Percentiles rank a stretch among this genome's conserved stretches.
Conservation (phyloP, 2,329 filamentous ascomycete species). For the Orbilia brochopaga region DNA sequence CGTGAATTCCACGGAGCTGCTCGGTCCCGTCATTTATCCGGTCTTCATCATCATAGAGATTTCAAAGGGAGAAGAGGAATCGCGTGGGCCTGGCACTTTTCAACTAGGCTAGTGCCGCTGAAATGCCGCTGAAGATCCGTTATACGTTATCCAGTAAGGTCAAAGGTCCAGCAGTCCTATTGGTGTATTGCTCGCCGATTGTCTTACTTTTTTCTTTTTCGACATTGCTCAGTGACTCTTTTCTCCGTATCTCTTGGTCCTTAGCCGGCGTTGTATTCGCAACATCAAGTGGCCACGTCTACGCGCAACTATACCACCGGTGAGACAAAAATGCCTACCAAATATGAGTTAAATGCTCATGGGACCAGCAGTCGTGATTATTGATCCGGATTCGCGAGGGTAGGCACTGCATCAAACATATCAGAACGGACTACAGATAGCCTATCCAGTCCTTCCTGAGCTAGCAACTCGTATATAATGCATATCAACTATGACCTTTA, state of each 20-base stretch:
- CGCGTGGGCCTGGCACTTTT: neutral
- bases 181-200: neutral
- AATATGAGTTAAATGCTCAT: neutral
- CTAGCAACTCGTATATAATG: neutral
- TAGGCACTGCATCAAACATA: neutral
- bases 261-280: neutral
- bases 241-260: neutral
- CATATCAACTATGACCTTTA: constrained; percentile 3
- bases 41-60: neutral
- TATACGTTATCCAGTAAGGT: neutral
- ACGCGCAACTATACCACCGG: too few relatives aligned
- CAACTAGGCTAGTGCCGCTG: neutral
- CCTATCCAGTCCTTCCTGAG: neutral
- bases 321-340: too few relatives aligned
- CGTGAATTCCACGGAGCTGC: neutral
- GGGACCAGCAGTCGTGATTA: neutral
- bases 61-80: neutral
- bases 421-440: neutral
- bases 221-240: neutral
- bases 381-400: constrained; percentile 5
- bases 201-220: neutral
- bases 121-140: too few relatives aligned
- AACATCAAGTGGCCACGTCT: too few relatives aligned
- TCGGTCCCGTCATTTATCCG: constrained; percentile 1
- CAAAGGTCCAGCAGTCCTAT: neutral